Percentiles rank a stretch among this genome's conserved stretches.
Evolutionary conservation across 2,329 filamentous ascomycete genomes (phyloP).

Genomic region (Verticillium isaacii): DNA sequence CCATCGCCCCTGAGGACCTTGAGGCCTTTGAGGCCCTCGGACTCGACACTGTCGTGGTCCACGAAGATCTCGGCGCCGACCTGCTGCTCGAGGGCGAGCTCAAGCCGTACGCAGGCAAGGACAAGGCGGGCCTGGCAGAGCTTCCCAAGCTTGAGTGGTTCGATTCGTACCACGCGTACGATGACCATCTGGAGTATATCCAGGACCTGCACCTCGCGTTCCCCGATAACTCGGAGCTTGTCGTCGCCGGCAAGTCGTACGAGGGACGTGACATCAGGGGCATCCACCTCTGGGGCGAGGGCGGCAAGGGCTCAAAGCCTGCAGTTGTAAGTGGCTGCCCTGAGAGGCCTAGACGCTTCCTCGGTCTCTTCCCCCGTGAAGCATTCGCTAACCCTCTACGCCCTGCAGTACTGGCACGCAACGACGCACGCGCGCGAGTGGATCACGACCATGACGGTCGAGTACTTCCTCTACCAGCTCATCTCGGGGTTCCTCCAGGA

Average conservation of each 20-base stretch:
- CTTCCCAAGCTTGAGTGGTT: conserved; percentile 39
- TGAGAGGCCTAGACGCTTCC: too few relatives aligned
- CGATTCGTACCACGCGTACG: conserved; percentile 46
- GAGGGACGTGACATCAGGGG: conserved; percentile 55
- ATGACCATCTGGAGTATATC: conserved; percentile 44
- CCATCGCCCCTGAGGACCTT: conserved; percentile 17
- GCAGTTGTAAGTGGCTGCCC: conserved; percentile 27
- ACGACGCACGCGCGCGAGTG: conserved; percentile 58
- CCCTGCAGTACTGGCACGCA: conserved; percentile 41
- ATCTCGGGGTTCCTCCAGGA: conserved; percentile 37
- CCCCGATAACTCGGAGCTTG: conserved; percentile 40
- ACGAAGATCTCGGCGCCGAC: conserved; percentile 16
- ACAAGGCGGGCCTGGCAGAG: conserved; percentile 11
- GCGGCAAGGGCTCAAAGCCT: conserved; percentile 38
- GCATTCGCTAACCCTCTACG: not conserved
- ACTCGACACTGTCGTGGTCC: conserved; percentile 14
- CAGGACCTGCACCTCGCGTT: conserved; percentile 36
- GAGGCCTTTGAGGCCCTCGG: conserved; percentile 17
- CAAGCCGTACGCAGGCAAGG: conserved; percentile 1
- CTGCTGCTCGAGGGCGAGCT: conserved; percentile 15
- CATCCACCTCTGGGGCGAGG: conserved; percentile 48
- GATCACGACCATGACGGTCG: conserved; percentile 49
- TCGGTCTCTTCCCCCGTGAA: not conserved
- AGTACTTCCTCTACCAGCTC: conserved; percentile 48
- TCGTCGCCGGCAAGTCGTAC: conserved; percentile 41